These are phyloP conservation scores for Rostrohypoxylon terebratum DNA, from an alignment of 495 filamentous ascomycete species.

Conservation along the genomic window DNA sequence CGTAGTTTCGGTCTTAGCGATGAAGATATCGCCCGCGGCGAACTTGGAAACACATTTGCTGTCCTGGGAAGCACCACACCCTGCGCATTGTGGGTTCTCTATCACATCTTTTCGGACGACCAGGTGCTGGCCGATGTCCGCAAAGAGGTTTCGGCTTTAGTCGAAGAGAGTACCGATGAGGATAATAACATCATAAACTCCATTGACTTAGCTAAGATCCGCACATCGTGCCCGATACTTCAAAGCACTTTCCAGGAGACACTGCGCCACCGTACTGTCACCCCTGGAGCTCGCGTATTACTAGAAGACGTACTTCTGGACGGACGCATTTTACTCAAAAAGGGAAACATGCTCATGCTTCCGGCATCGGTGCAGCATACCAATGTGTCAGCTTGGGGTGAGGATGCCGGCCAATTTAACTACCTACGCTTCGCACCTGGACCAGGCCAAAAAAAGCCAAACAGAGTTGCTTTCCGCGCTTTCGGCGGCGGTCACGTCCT, in stretches of 20 bases:
- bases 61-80: slow-evolving; percentile 42
- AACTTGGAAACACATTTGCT: slow-evolving; percentile 40
- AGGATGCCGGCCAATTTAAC: slow-evolving; percentile 44
- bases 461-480: slow-evolving; percentile 49
- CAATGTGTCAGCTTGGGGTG: slow-evolving; percentile 46
- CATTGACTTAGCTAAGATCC: slow-evolving; percentile 33
- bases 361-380: slow-evolving; percentile 48
- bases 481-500: slow-evolving; percentile 51
- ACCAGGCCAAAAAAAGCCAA: slow-evolving; percentile 31
- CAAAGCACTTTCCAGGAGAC: slow-evolving; percentile 47
- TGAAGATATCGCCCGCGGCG: slow-evolving; percentile 45
- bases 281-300: slow-evolving; percentile 38
- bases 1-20: slow-evolving; percentile 20
- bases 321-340: slow-evolving; percentile 48
- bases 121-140: slow-evolving; percentile 38
- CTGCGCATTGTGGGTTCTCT: slow-evolving; percentile 43
- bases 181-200: slow-evolving; percentile 20
- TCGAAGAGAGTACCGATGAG: slow-evolving; percentile 4
- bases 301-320: slow-evolving; percentile 49
- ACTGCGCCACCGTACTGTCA: slow-evolving; percentile 42
- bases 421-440: slow-evolving; percentile 46
- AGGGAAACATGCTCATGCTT: slow-evolving; percentile 49
- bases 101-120: slow-evolving; percentile 39
- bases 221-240: slow-evolving; percentile 42
- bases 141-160: slow-evolving; percentile 41